phyloP scores from a whole-genome alignment of 495 filamentous ascomycete species.

The Thermochaetoides thermophila region DNA sequence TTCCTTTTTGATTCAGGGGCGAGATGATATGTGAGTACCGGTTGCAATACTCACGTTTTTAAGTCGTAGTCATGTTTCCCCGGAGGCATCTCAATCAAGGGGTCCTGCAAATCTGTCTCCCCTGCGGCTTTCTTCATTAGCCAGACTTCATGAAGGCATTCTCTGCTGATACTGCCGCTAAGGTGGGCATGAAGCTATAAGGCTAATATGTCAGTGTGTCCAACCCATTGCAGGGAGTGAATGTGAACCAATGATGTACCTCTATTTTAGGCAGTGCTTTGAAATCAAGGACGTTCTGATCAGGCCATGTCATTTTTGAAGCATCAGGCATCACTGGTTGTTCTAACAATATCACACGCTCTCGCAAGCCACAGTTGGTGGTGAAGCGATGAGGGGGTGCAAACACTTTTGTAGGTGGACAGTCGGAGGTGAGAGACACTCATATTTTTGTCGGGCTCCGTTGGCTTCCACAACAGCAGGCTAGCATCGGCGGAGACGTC shows the following conservation, averaged over 20 bases:
- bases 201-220: not conserved
- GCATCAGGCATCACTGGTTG: not conserved
- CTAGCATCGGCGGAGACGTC: too few relatives aligned
- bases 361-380: too few relatives aligned
- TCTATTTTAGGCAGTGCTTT: slow-evolving; percentile 34
- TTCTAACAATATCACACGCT: too few relatives aligned
- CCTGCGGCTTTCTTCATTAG: slow-evolving; percentile 32
- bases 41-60: slow-evolving; percentile 38
- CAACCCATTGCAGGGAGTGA: not conserved
- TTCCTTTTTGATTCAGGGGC: too few relatives aligned
- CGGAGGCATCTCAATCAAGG: slow-evolving; percentile 48
- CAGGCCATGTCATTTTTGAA: not conserved
- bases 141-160: slow-evolving; percentile 69
- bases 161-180: slow-evolving; percentile 61
- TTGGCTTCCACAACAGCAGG: too few relatives aligned
- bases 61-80: slow-evolving; percentile 58
- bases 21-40: not conserved
- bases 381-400: too few relatives aligned
- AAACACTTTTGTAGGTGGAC: too few relatives aligned
- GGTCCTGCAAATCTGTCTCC: slow-evolving; percentile 48
- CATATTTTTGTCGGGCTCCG: too few relatives aligned
- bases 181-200: slow-evolving; percentile 69
- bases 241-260: slow-evolving; percentile 12
- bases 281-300: slow-evolving; percentile 18
- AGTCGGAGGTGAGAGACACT: too few relatives aligned